These are phyloP conservation scores for Filobasidium wieringae DNA, from an alignment of 768 basidiomycete species.

Conservation along the genomic window DNA sequence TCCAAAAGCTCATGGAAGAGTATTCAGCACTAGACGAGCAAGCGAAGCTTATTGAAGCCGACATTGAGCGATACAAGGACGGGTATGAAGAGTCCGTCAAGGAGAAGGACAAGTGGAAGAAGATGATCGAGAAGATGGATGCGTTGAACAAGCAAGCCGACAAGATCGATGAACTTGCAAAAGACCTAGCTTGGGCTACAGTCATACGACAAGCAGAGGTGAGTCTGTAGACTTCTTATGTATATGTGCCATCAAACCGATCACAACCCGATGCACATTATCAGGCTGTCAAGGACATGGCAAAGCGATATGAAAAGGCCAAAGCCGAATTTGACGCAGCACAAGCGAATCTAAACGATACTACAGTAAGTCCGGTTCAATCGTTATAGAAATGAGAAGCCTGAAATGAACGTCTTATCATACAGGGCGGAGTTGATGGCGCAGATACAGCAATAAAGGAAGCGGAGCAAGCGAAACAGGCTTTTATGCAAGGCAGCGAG, in stretches of 20 bases:
- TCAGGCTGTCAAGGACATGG: slow-evolving; percentile 30
- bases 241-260: no score
- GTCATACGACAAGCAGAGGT: slow-evolving; percentile 60
- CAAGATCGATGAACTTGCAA: slow-evolving; percentile 54
- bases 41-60: slow-evolving; percentile 55
- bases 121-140: slow-evolving; percentile 52
- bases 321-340: slow-evolving; percentile 26
- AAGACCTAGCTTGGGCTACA: slow-evolving; percentile 78
- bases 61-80: slow-evolving; percentile 41
- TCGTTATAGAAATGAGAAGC: not conserved
- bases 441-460: not conserved
- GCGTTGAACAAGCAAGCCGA: slow-evolving; percentile 63
- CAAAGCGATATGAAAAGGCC: slow-evolving; percentile 44
- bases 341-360: not conserved
- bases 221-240: slow-evolving; percentile 25
- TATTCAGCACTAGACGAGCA: slow-evolving; percentile 67
- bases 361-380: not conserved
- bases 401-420: not conserved
- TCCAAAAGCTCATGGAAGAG: slow-evolving; percentile 73
- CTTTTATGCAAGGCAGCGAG: not conserved
- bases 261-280: not conserved
- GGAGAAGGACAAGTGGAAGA: slow-evolving; percentile 7
- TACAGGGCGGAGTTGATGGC: not conserved
- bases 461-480: not conserved
- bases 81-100: not conserved